These are phyloP conservation scores for Colletotrichum spinosum DNA, from an alignment of 2,329 filamentous ascomycete species.

Conservation along the genomic window DNA sequence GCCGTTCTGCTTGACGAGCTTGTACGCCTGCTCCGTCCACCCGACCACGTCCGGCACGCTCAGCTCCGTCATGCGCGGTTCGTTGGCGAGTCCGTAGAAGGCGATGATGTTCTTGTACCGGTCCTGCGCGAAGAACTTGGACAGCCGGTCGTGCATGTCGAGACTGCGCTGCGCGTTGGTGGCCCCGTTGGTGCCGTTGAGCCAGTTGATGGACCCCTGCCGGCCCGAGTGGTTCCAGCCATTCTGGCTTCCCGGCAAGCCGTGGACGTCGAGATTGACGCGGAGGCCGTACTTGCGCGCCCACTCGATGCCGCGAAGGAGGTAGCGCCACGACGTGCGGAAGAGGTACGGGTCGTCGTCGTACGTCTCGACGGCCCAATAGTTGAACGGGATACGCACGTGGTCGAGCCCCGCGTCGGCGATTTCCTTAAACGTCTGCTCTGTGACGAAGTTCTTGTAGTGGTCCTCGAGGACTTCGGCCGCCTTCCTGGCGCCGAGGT, in stretches of 20 bases:
- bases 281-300: slow-evolving; percentile 91
- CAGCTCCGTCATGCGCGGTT: slow-evolving; percentile 87
- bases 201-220: slow-evolving; percentile 84
- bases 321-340: slow-evolving; percentile 90
- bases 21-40: slow-evolving; percentile 83
- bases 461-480: slow-evolving; percentile 84
- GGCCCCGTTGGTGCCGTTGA: slow-evolving; percentile 88
- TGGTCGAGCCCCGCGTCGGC: slow-evolving; percentile 91
- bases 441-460: slow-evolving; percentile 89
- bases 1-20: slow-evolving; percentile 81
- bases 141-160: slow-evolving; percentile 87
- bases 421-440: slow-evolving; percentile 87
- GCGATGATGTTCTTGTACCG: slow-evolving; percentile 92
- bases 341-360: slow-evolving; percentile 88
- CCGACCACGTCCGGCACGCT: slow-evolving; percentile 73
- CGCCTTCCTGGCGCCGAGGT: slow-evolving; percentile 75
- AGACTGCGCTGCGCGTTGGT: slow-evolving; percentile 84
- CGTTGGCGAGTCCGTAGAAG: slow-evolving; percentile 95
- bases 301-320: slow-evolving; percentile 93
- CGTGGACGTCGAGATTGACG: slow-evolving; percentile 93
- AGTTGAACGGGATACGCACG: slow-evolving; percentile 94
- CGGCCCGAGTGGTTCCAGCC: slow-evolving; percentile 97
- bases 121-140: slow-evolving; percentile 91
- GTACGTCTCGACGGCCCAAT: slow-evolving; percentile 93
- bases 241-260: slow-evolving; percentile 92